Conservation (phyloP, 495 filamentous ascomycete species). For the Penicillium tannophilum region DNA sequence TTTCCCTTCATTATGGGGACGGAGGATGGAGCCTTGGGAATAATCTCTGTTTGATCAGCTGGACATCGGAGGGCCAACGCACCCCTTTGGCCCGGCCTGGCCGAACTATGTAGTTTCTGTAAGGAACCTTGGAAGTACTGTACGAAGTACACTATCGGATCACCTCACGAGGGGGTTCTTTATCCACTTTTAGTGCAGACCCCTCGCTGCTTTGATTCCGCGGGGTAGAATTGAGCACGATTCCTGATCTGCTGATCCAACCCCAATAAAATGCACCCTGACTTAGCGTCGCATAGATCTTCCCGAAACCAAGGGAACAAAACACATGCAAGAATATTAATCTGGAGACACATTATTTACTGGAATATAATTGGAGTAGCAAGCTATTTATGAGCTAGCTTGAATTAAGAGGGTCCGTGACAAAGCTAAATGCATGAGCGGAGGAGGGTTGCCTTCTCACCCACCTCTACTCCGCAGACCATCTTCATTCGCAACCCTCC, state of each 20-base stretch:
- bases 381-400: too few species aligned
- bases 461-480: too few species aligned
- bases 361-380: too few species aligned
- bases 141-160: not conserved
- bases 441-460: too few species aligned
- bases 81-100: not conserved
- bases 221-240: not conserved
- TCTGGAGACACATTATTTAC: too few species aligned
- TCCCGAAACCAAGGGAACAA: too few species aligned
- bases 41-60: constrained; percentile 5
- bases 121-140: not conserved
- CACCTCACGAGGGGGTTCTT: not conserved
- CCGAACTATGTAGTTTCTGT: not conserved
- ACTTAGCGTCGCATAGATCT: not conserved
- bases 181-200: not conserved
- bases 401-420: too few species aligned
- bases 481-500: too few species aligned
- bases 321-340: too few species aligned
- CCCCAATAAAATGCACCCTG: not conserved
- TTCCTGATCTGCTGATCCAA: not conserved
- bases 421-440: too few species aligned
- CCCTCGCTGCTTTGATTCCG: not conserved
- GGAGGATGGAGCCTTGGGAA: not conserved
- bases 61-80: constrained; percentile 2
- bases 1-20: not conserved